phyloP scores from a whole-genome alignment of 2,329 filamentous ascomycete species.

The Calycina marina region DNA sequence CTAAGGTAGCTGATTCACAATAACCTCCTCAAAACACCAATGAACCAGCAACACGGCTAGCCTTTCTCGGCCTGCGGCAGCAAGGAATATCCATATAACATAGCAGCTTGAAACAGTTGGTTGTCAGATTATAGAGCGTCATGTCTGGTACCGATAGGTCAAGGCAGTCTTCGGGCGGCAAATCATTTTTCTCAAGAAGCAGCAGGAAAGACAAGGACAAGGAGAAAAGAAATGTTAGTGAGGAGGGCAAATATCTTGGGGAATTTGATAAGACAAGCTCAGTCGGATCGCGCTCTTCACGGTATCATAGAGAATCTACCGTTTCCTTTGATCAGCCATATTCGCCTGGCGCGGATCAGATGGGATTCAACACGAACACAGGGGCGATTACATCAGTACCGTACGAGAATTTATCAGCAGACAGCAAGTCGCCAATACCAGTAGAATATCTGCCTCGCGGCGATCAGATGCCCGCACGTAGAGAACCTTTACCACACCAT shows the following conservation, averaged over 20 bases:
- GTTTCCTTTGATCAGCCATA: conserved; percentile 55
- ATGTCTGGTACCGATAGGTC: conserved; percentile 61
- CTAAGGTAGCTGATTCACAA: no score
- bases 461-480: conserved; percentile 46
- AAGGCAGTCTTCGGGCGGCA: conserved; percentile 61
- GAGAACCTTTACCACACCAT: conserved; percentile 69
- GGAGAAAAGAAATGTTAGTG: conserved; percentile 44
- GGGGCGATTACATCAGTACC: conserved; percentile 81
- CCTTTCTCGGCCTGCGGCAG: conserved; percentile 15
- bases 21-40: no score
- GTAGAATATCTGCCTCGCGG: conserved; percentile 58
- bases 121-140: conserved; percentile 5
- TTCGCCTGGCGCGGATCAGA: conserved; percentile 42
- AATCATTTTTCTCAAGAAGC: conserved; percentile 79
- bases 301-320: conserved; percentile 58
- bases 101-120: conserved; percentile 11
- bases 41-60: no score
- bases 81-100: conserved; percentile 3
- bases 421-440: conserved; percentile 54
- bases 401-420: conserved; percentile 56
- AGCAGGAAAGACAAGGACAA: conserved; percentile 68
- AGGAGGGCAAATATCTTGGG: conserved; percentile 40
- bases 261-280: conserved; percentile 45
- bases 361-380: conserved; percentile 57
- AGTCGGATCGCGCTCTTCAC: conserved; percentile 53